phyloP scores from a whole-genome alignment of 345 rosid species.

The Kandelia obovata region DNA sequence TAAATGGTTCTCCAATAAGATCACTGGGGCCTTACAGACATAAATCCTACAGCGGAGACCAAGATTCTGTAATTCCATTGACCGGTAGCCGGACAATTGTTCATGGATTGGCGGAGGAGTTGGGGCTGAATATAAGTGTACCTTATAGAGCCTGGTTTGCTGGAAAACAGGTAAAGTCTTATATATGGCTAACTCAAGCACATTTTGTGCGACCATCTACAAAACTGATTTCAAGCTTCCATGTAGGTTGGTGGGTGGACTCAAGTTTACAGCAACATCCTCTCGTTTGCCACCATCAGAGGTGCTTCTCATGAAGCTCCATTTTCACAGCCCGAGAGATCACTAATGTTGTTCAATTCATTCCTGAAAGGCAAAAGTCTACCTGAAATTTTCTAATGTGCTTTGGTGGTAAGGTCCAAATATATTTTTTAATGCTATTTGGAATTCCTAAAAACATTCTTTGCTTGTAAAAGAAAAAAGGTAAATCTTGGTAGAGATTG shows the following conservation, averaged over 20 bases:
- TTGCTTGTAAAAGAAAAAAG: background rate
- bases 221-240: background rate
- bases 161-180: slow-evolving; percentile 67
- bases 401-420: background rate
- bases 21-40: background rate
- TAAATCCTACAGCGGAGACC: slow-evolving; percentile 41
- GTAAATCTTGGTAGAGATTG: background rate
- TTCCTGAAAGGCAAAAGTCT: slow-evolving; percentile 57
- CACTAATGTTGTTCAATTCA: slow-evolving; percentile 76
- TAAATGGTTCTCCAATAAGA: background rate
- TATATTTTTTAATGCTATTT: background rate
- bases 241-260: slow-evolving; percentile 65
- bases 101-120: slow-evolving; percentile 27
- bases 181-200: background rate
- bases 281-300: slow-evolving; percentile 80
- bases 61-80: slow-evolving; percentile 92
- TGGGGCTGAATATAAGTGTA: slow-evolving; percentile 55
- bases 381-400: slow-evolving; percentile 43
- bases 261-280: slow-evolving; percentile 52
- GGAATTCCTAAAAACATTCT: background rate
- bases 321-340: slow-evolving; percentile 92
- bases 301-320: slow-evolving; percentile 98
- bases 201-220: background rate
- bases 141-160: slow-evolving; percentile 90
- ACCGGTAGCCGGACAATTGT: slow-evolving; percentile 29